Percentiles rank a stretch among this genome's conserved stretches.
Evolutionary conservation across 805 yeast species (phyloP).

Genomic region (Hanseniaspora meyeri): DNA sequence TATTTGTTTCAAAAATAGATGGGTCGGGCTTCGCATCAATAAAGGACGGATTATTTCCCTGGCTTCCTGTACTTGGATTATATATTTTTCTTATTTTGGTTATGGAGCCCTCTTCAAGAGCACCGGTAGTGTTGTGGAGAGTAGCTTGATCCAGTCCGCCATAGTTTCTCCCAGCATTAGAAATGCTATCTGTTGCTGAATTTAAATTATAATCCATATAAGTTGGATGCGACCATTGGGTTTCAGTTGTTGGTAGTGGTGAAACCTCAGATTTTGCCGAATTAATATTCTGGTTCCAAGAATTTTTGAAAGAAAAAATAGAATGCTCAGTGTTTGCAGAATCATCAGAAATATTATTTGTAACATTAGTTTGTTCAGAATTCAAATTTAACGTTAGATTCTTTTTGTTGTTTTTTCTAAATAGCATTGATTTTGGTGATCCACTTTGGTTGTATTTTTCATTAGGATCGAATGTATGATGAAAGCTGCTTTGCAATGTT

Average conservation of each 20-base stretch:
- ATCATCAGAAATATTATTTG: neutral
- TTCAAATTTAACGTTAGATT: neutral
- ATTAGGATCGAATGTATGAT: neutral
- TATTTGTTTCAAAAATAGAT: conserved; percentile 21
- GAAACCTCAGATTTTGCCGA: neutral
- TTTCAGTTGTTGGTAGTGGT: neutral
- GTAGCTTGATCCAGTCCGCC: neutral
- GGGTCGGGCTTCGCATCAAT: conserved; percentile 22
- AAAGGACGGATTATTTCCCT: conserved; percentile 11
- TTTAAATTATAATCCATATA: neutral
- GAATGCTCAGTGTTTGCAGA: neutral
- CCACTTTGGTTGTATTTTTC: neutral
- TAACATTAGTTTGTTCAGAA: neutral
- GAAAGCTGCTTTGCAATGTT: neutral
- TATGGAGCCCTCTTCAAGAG: conserved; percentile 11
- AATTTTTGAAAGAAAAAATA: neutral
- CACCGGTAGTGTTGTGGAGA: conserved; percentile 8
- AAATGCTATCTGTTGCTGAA: neutral
- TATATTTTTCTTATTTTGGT: conserved; percentile 3
- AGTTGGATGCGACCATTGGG: neutral
- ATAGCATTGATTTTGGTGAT: neutral
- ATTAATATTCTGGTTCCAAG: neutral
- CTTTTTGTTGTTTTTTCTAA: neutral
- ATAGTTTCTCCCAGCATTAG: neutral
- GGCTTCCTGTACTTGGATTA: neutral